Percentiles rank a stretch among this genome's conserved stretches.
Evolutionary conservation across 2,329 filamentous ascomycete genomes (phyloP).

Genomic region (Teratosphaeria gauchensis): DNA sequence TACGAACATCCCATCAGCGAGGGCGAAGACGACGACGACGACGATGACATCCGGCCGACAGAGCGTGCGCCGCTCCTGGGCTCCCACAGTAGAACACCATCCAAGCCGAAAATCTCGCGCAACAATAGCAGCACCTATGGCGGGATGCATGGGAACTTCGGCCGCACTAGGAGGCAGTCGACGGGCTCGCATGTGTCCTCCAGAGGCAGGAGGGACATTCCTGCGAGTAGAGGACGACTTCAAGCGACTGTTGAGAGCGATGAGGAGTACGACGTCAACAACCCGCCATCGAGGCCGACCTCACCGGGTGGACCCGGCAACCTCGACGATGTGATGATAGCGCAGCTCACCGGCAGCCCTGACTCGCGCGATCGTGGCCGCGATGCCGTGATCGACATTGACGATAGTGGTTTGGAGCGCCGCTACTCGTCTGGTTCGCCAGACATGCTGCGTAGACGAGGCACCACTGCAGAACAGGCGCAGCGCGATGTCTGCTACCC

Average conservation of each 20-base stretch:
- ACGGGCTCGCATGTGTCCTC: slow-evolving; percentile 18
- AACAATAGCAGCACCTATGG: slow-evolving; percentile 19
- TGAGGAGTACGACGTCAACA: slow-evolving; percentile 52
- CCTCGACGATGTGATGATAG: slow-evolving; percentile 57
- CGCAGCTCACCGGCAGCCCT: slow-evolving; percentile 47
- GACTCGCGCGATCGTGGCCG: slow-evolving; percentile 25
- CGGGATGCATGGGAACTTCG: slow-evolving; percentile 17
- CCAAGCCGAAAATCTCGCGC: slow-evolving; percentile 18
- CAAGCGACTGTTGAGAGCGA: slow-evolving; percentile 12
- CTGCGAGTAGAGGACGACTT: slow-evolving; percentile 5
- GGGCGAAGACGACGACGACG: slow-evolving; percentile 37
- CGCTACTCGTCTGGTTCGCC: slow-evolving; percentile 29
- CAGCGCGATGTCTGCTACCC: slow-evolving; percentile 93
- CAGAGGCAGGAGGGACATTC: slow-evolving; percentile 6
- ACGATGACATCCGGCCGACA: slow-evolving; percentile 33
- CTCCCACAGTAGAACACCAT: slow-evolving; percentile 25
- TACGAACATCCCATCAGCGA: slow-evolving; percentile 29
- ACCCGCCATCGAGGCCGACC: slow-evolving; percentile 52
- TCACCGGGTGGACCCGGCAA: slow-evolving; percentile 45
- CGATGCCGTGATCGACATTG: slow-evolving; percentile 43
- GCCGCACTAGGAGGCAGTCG: slow-evolving; percentile 19
- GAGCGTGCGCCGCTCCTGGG: slow-evolving; percentile 49
- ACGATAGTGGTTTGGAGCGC: slow-evolving; percentile 22
- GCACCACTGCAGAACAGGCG: slow-evolving; percentile 52
- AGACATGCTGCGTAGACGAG: slow-evolving; percentile 32